These are phyloP conservation scores for Thinopyrum elongatum DNA, from an alignment of 176 grass and related monocot species.

Conservation along the genomic window DNA sequence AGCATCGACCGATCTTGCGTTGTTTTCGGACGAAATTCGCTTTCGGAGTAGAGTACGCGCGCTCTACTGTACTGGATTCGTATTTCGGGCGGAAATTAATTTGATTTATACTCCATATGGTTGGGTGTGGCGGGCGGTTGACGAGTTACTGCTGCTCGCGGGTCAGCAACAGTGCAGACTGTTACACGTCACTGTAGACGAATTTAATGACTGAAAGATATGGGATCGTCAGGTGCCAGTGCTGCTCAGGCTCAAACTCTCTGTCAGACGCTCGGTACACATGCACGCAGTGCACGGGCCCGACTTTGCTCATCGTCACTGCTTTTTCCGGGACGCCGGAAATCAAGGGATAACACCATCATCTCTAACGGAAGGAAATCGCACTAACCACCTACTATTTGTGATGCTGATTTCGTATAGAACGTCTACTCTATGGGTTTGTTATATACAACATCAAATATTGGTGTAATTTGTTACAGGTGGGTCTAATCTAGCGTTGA, in stretches of 20 bases:
- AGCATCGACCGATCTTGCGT: not conserved
- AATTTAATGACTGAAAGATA: not conserved
- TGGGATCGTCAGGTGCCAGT: not conserved
- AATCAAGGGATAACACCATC: too few relatives aligned
- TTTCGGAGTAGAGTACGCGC: not conserved
- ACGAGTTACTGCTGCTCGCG: not conserved
- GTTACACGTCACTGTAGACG: not conserved
- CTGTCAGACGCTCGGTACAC: not conserved
- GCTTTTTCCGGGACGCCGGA: not conserved
- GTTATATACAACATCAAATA: too few relatives aligned
- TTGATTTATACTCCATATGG: too few relatives aligned
- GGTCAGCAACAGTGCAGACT: slow-evolving; percentile 15
- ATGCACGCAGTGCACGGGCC: not conserved
- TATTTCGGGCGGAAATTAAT: not conserved
- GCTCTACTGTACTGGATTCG: not conserved
- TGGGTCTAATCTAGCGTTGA: too few relatives aligned
- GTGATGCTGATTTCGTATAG: too few relatives aligned
- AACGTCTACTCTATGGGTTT: too few relatives aligned
- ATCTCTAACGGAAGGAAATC: not conserved
- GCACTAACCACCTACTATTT: too few relatives aligned
- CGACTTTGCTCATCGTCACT: not conserved
- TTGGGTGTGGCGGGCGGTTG: slow-evolving; percentile 18
- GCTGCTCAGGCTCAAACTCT: slow-evolving; percentile 5
- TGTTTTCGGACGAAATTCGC: not conserved
- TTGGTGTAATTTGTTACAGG: too few relatives aligned